Evolutionary conservation across 2,329 filamentous ascomycete genomes (phyloP), one percentile per base, ranked within the genome.

Genomic region (Pyrenochaeta sp.): DNA sequence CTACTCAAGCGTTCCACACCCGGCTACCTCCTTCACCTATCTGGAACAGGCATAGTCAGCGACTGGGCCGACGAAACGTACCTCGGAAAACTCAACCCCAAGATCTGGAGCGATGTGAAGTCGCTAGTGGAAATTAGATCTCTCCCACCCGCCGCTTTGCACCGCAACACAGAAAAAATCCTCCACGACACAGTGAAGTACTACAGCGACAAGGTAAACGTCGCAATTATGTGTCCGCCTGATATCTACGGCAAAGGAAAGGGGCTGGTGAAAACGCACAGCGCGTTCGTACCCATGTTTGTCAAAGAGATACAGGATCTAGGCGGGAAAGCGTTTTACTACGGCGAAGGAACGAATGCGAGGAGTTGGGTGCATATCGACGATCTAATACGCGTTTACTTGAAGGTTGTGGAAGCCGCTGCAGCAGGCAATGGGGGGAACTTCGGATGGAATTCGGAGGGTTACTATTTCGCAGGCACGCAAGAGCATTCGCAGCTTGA

Each of bases 121-220:
- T 58, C 83, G 52, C 79, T 90, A 22, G 74, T 80, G 3, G 81
- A 82, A 32, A 79, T 90, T 39, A 72, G 83, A 1, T 78, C 68
- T 13, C 70, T 90, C 0, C 87, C 87, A 0, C 83, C 86, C 62
- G 68, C 75, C 1, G 87, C 83, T 5, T 73, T 82, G 22, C 90
- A 93, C 76, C 85, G 88, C 13, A 80, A 87, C 67, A 85, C 91
- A 1, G 90, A 93, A 73, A 84, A 86, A 69, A 81, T 91, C n/a
- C 84, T 92, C 8, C 78, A 89, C 0, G 73, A 72, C 0, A 79
- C 81, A 0, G 80, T 79, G 0, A 73, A 76, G 0, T 74, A 30
- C 61, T 76, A 64, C 71, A 69, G 25, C 71, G 71, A 79, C 28
- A 75, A 72, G 0, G 78, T 88, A 6, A 66, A 70, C 2, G 67